Conservation (phyloP, 1,284 basidiomycete genomes). For the Rugosomyces carneus region DNA sequence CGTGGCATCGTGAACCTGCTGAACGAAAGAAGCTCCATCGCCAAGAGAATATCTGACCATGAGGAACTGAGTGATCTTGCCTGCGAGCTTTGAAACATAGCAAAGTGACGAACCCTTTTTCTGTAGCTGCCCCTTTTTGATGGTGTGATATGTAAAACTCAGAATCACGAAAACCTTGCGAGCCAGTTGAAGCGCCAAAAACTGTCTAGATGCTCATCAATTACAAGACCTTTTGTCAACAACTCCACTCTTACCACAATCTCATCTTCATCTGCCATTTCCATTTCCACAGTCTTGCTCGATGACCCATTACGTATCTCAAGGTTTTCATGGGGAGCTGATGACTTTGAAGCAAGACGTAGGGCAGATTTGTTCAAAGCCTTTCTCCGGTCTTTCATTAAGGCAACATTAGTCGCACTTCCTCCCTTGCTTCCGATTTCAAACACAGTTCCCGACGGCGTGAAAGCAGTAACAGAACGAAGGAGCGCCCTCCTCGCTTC, state of each 20-base stretch:
- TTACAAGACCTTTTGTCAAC: conserved; percentile 1
- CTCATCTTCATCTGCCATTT: conserved; percentile 74
- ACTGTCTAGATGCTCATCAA: conserved; percentile 46
- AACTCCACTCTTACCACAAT: conserved; percentile 50
- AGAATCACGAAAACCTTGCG: conserved; percentile 65
- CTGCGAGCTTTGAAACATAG: background rate
- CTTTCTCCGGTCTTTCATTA: conserved; percentile 90
- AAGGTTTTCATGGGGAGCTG: conserved; percentile 33
- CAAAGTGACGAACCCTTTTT: conserved; percentile 68
- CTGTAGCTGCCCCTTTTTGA: conserved; percentile 79
- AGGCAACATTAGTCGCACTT: conserved; percentile 55
- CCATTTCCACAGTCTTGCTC: conserved; percentile 48
- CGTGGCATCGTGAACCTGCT: conserved; percentile 75
- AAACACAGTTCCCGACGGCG: conserved; percentile 87
- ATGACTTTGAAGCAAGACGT: conserved; percentile 33
- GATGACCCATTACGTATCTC: conserved; percentile 26
- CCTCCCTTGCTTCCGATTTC: conserved; percentile 82
- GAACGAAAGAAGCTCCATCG: conserved; percentile 81
- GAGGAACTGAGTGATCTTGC: background rate
- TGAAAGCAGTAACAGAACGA: conserved; percentile 75
- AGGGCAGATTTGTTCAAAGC: conserved; percentile 63
- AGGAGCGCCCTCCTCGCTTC: conserved; percentile 66
- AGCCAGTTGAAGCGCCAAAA: conserved; percentile 58
- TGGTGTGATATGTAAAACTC: conserved; percentile 91
- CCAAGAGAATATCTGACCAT: conserved; percentile 73